Conservation (phyloP, 2,329 filamentous ascomycete genomes). For the Alternaria rosae region DNA sequence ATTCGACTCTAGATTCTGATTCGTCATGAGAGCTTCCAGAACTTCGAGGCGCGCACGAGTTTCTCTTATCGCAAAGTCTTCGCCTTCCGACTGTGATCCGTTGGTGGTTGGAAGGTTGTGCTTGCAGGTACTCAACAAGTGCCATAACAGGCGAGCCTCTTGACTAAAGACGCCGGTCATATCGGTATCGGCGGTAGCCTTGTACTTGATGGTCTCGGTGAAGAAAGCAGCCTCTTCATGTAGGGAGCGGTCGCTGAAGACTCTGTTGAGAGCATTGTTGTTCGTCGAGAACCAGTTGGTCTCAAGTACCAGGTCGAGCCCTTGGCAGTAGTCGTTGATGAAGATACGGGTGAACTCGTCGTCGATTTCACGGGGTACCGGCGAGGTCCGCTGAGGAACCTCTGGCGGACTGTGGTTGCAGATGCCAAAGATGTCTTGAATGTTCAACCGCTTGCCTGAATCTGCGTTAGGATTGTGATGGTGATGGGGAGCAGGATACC, state of each 20-base stretch:
- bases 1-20: conserved; percentile 68
- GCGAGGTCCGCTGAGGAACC: conserved; percentile 37
- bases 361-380: conserved; percentile 40
- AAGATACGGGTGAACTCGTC: conserved; percentile 45
- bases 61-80: conserved; percentile 69
- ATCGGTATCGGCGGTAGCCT: conserved; percentile 28
- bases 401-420: conserved; percentile 47
- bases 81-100: conserved; percentile 51
- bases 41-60: conserved; percentile 73
- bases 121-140: conserved; percentile 63
- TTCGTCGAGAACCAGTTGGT: conserved; percentile 78
- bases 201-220: conserved; percentile 43
- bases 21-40: conserved; percentile 78
- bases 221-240: conserved; percentile 48
- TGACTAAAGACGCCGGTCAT: conserved; percentile 57
- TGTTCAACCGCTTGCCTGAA: conserved; percentile 46
- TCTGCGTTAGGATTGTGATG: conserved; percentile 8
- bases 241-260: conserved; percentile 58
- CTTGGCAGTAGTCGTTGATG: conserved; percentile 45
- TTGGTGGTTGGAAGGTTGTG: conserved; percentile 45
- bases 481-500: conserved; percentile 1
- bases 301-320: conserved; percentile 60
- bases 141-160: conserved; percentile 68
- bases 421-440: conserved; percentile 46
- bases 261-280: conserved; percentile 56